Evolutionary conservation across 73 alveolate genomes (phyloP).

Genomic region (Halteria grandinella): DNA sequence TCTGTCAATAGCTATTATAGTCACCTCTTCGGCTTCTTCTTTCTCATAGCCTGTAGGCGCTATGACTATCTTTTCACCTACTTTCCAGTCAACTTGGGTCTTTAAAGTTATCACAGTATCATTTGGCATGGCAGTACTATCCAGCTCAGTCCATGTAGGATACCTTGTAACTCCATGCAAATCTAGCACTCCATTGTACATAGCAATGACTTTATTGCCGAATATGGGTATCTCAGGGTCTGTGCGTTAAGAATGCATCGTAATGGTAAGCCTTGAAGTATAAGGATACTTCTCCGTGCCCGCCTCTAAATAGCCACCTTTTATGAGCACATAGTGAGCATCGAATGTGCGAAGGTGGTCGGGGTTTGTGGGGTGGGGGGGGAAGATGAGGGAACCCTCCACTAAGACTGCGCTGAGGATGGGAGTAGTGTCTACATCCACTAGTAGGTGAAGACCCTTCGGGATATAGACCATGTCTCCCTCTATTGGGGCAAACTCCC

Average conservation of each 20-base stretch:
- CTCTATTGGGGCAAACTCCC: conserved; percentile 56
- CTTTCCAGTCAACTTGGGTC: conserved; percentile 78
- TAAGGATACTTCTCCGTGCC: conserved; percentile 84
- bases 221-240: conserved; percentile 75
- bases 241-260: conserved; percentile 71
- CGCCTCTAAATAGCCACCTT: conserved; percentile 75
- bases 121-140: conserved; percentile 60
- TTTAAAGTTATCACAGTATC: conserved; percentile 36
- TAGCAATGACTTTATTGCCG: conserved; percentile 85
- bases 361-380: conserved; percentile 68
- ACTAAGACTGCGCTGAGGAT: conserved; percentile 64
- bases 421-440: conserved; percentile 65
- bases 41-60: conserved; percentile 76
- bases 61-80: conserved; percentile 79
- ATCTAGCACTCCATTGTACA: conserved; percentile 73
- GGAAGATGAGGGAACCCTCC: conserved; percentile 81
- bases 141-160: conserved; percentile 85
- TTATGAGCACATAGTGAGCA: conserved; percentile 76
- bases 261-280: conserved; percentile 65
- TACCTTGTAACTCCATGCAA: conserved; percentile 77
- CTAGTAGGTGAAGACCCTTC: conserved; percentile 54
- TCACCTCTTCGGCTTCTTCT: conserved; percentile 74
- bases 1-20: conserved; percentile 51
- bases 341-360: conserved; percentile 69
- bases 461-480: conserved; percentile 56